Evolutionary conservation across 78 protist species (phyloP).

Genomic region (Emiliania huxleyi): DNA sequence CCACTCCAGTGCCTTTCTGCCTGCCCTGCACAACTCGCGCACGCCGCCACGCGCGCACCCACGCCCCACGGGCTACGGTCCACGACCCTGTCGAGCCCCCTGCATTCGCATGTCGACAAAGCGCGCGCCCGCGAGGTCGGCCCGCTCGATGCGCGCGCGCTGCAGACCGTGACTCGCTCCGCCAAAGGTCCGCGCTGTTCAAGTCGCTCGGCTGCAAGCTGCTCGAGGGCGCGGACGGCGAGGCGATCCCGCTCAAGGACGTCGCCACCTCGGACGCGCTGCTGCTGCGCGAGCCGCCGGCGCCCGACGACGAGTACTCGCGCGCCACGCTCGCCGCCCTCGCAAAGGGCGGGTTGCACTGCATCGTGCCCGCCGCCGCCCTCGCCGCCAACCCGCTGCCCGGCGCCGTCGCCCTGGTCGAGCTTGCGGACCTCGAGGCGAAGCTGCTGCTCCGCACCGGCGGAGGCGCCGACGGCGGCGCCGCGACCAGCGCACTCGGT

Average conservation of each 20-base stretch:
- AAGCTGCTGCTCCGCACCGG: neutral
- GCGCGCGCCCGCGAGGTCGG: neutral
- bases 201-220: constrained; percentile 41
- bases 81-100: too few relatives aligned
- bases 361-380: constrained; percentile 12
- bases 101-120: too few relatives aligned
- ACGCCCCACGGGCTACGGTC: too few relatives aligned
- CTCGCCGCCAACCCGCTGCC: neutral
- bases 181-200: constrained; percentile 23
- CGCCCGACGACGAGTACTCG: neutral
- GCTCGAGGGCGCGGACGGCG: constrained; percentile 31
- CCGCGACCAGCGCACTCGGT: neutral
- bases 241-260: constrained; percentile 61
- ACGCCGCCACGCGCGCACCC: too few relatives aligned
- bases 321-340: constrained; percentile 12
- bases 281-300: constrained; percentile 15
- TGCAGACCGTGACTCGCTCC: neutral
- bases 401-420: constrained; percentile 11
- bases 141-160: neutral
- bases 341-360: neutral
- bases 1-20: too few relatives aligned
- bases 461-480: neutral
- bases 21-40: too few relatives aligned
- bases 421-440: neutral
- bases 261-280: constrained; percentile 45